Evolutionary conservation across 148 eudicot genomes (phyloP).

Genomic region (Heliosperma pusillum): DNA sequence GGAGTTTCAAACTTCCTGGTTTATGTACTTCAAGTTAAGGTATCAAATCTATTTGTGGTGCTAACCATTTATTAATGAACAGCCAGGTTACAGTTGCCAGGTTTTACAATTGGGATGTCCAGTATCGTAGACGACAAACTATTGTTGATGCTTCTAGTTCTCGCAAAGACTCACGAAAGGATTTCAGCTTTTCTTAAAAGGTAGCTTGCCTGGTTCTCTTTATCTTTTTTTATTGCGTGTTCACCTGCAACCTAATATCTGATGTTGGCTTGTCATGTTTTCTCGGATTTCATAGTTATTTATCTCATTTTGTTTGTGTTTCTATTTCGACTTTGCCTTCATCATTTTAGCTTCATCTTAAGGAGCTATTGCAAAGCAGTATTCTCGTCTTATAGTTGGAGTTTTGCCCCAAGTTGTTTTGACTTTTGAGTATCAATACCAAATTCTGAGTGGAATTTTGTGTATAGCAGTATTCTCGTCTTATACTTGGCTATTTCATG

Average conservation of each 20-base stretch:
- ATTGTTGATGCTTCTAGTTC: slow-evolving; percentile 25
- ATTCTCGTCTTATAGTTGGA: neutral
- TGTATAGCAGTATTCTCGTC: neutral
- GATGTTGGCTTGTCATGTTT: slow-evolving; percentile 15
- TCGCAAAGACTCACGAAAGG: slow-evolving; percentile 40
- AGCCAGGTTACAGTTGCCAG: slow-evolving; percentile 83
- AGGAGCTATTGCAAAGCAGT: neutral
- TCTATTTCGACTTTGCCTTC: slow-evolving; percentile 3
- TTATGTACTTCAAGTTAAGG: neutral
- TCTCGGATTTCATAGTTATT: neutral
- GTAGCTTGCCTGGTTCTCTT: slow-evolving; percentile 14
- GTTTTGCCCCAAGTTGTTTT: slow-evolving; percentile 7
- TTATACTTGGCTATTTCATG: too few species aligned
- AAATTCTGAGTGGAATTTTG: neutral
- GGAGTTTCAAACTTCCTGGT: neutral
- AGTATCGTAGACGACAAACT: slow-evolving; percentile 66
- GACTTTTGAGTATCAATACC: slow-evolving; percentile 15
- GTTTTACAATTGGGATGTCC: slow-evolving; percentile 88
- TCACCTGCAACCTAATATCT: neutral
- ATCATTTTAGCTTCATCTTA: slow-evolving; percentile 8
- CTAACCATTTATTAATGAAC: neutral
- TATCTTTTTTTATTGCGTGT: neutral
- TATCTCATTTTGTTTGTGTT: neutral
- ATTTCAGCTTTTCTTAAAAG: neutral
- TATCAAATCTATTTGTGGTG: neutral